Conservation (phyloP, 2,329 filamentous ascomycete species). For the Kalaharituber pfeilii region DNA sequence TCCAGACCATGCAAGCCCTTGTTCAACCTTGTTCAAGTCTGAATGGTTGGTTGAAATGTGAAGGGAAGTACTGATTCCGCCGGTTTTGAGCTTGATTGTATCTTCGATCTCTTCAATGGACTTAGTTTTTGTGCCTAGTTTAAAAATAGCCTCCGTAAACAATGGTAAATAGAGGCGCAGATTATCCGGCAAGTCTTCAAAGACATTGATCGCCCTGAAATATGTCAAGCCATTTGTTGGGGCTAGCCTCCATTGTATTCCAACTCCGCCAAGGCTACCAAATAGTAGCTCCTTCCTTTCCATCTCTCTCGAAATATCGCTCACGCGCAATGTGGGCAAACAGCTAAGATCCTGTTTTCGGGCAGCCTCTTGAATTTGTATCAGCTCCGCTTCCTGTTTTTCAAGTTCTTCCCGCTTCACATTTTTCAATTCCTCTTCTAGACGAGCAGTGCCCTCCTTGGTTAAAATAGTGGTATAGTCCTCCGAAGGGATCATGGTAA, state of each 20-base stretch:
- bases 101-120: slow-evolving; percentile 93
- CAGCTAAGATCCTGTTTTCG: slow-evolving; percentile 73
- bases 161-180: slow-evolving; percentile 70
- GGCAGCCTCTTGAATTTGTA: slow-evolving; percentile 69
- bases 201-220: slow-evolving; percentile 70
- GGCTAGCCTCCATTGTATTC: slow-evolving; percentile 78
- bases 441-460: slow-evolving; percentile 56
- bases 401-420: slow-evolving; percentile 53
- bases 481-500: slow-evolving; percentile 80
- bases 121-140: slow-evolving; percentile 71
- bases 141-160: slow-evolving; percentile 84
- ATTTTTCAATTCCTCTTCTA: slow-evolving; percentile 62
- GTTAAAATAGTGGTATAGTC: slow-evolving; percentile 57
- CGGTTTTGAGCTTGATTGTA: slow-evolving; percentile 87
- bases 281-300: slow-evolving; percentile 51
- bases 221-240: slow-evolving; percentile 93
- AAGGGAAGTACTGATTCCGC: slow-evolving; percentile 70
- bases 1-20: slow-evolving; percentile 70
- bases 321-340: slow-evolving; percentile 71
- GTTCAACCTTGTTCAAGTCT: slow-evolving; percentile 51
- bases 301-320: slow-evolving; percentile 68
- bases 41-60: slow-evolving; percentile 64
- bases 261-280: slow-evolving; percentile 39
- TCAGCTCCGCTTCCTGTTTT: slow-evolving; percentile 56
- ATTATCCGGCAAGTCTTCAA: slow-evolving; percentile 67